These are phyloP conservation scores for Fusarium camptoceras DNA, from an alignment of 2,329 filamentous ascomycete genomes.

Conservation along the genomic window DNA sequence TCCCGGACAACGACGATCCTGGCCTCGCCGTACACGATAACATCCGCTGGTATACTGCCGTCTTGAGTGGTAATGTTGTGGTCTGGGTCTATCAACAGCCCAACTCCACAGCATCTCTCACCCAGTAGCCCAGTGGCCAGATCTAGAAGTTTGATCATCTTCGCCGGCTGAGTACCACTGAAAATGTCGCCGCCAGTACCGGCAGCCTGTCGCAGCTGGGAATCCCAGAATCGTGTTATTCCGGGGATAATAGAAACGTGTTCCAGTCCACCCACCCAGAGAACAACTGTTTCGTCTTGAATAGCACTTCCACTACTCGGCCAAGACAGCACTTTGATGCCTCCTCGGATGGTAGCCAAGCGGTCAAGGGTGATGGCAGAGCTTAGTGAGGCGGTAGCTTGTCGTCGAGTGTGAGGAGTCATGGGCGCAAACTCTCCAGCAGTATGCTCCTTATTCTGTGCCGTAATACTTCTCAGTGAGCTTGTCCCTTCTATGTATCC, in stretches of 20 bases:
- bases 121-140: conserved; percentile 66
- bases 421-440: conserved; percentile 69
- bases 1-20: conserved; percentile 67
- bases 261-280: conserved; percentile 69
- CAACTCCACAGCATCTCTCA: conserved; percentile 66
- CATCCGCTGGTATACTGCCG: conserved; percentile 63
- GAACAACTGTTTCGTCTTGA: conserved; percentile 65
- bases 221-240: conserved; percentile 69
- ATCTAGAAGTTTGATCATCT: conserved; percentile 67
- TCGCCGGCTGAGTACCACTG: conserved; percentile 64
- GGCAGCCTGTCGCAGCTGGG: conserved; percentile 64
- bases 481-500: conserved; percentile 72
- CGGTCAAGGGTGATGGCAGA: conserved; percentile 61
- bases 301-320: conserved; percentile 57
- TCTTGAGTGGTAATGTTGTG: conserved; percentile 43
- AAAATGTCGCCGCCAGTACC: conserved; percentile 67
- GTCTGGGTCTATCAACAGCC: conserved; percentile 56
- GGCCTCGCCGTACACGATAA: conserved; percentile 67
- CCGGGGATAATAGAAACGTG: conserved; percentile 68
- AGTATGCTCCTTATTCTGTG: conserved; percentile 53
- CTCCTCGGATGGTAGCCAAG: conserved; percentile 63
- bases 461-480: conserved; percentile 59
- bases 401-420: conserved; percentile 71
- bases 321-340: conserved; percentile 62
- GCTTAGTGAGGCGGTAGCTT: conserved; percentile 60